phyloP scores from a whole-genome alignment of 2,329 filamentous ascomycete genomes.

The Arthrinium puccinioides region DNA sequence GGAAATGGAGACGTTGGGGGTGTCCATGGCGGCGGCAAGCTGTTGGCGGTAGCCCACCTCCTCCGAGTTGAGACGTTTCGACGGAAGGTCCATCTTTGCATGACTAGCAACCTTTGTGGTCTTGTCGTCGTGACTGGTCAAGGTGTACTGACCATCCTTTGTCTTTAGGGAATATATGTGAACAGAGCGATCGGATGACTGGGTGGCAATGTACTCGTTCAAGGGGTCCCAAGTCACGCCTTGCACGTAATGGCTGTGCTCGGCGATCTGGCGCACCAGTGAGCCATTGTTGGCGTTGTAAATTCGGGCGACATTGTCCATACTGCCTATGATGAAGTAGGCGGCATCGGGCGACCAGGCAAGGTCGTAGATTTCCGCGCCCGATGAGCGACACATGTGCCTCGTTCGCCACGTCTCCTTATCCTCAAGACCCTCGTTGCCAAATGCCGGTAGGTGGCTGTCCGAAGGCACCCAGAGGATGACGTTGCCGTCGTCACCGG shows the following conservation, averaged over 20 bases:
- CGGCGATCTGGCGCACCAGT: slow-evolving; percentile 84
- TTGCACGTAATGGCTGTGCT: slow-evolving; percentile 97
- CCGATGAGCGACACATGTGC: slow-evolving; percentile 93
- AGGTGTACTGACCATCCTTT: slow-evolving; percentile 90
- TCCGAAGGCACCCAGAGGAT: slow-evolving; percentile 93
- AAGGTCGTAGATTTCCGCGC: slow-evolving; percentile 94
- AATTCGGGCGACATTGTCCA: slow-evolving; percentile 97
- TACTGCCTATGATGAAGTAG: slow-evolving; percentile 97
- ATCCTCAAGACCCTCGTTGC: slow-evolving; percentile 81
- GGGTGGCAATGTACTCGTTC: slow-evolving; percentile 96
- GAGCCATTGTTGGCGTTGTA: slow-evolving; percentile 83
- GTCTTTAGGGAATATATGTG: slow-evolving; percentile 96
- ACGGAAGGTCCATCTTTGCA: slow-evolving; percentile 80
- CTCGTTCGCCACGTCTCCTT: slow-evolving; percentile 96
- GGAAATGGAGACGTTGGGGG: slow-evolving; percentile 47
- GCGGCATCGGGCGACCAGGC: slow-evolving; percentile 97
- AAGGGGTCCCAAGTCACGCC: slow-evolving; percentile 97
- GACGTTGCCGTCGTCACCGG: slow-evolving; percentile 95
- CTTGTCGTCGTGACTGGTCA: slow-evolving; percentile 54
- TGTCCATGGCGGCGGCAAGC: slow-evolving; percentile 46
- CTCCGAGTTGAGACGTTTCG: slow-evolving; percentile 79
- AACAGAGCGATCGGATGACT: slow-evolving; percentile 95
- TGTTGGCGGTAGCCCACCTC: slow-evolving; percentile 64
- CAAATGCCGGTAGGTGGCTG: slow-evolving; percentile 60
- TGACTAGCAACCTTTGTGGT: slow-evolving; percentile 76